These are phyloP conservation scores for Aphanoascus verrucosus DNA, from an alignment of 2,329 filamentous ascomycete species.

Conservation along the genomic window DNA sequence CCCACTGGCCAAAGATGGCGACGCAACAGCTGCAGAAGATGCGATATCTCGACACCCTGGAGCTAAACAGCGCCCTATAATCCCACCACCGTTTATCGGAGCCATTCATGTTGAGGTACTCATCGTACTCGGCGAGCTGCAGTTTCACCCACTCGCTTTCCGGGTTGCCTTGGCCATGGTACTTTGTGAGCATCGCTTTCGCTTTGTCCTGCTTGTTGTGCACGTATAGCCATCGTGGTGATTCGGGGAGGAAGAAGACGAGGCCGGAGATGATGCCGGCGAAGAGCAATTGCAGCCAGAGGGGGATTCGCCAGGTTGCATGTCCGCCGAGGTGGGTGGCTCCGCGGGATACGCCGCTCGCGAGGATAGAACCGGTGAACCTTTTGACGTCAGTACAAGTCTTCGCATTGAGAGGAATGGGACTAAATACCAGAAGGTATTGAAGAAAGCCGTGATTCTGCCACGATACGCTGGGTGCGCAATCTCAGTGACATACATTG, in stretches of 20 bases:
- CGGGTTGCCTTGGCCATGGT: slow-evolving; percentile 44
- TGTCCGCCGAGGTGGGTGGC: slow-evolving; percentile 27
- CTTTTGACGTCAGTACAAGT: slow-evolving; percentile 16
- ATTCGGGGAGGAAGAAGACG: slow-evolving; percentile 50
- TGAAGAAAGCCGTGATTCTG: slow-evolving; percentile 50
- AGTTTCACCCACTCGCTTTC: slow-evolving; percentile 25
- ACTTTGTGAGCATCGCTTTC: slow-evolving; percentile 46
- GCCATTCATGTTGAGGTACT: slow-evolving; percentile 23
- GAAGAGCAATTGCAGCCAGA: slow-evolving; percentile 43
- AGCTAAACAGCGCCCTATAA: slow-evolving; percentile 45
- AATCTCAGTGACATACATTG: slow-evolving; percentile 54
- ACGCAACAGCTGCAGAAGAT: slow-evolving; percentile 42
- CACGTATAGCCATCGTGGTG: slow-evolving; percentile 51
- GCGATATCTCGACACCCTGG: slow-evolving; percentile 39
- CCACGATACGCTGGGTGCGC: slow-evolving; percentile 54
- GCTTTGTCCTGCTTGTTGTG: slow-evolving; percentile 50
- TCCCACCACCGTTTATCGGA: slow-evolving; percentile 51
- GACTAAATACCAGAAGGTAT: slow-evolving; percentile 38
- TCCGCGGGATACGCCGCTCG: slow-evolving; percentile 46
- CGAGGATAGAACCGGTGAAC: slow-evolving; percentile 41
- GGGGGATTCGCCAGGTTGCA: slow-evolving; percentile 49
- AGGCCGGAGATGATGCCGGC: slow-evolving; percentile 39
- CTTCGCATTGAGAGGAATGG: not conserved
- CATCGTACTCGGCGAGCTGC: slow-evolving; percentile 27
- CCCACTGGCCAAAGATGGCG: slow-evolving; percentile 43